Conservation (phyloP, 2,329 filamentous ascomycete genomes). For the Aspergillus pseudonomiae region DNA sequence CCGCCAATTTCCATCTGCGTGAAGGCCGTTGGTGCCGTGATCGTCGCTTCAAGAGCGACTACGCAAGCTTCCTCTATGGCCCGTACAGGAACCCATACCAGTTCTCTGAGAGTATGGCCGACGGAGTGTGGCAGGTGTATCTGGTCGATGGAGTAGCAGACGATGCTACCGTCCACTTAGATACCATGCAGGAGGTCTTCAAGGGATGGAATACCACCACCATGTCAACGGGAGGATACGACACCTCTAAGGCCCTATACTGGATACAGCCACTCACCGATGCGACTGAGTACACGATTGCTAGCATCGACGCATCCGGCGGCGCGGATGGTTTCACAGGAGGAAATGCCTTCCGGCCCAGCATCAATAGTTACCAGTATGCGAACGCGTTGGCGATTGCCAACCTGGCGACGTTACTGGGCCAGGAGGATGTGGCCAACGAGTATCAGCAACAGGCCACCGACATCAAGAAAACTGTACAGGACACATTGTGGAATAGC, state of each 20-base stretch:
- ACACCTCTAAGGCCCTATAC: slow-evolving; percentile 45
- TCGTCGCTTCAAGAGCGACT: slow-evolving; percentile 49
- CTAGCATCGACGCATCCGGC: slow-evolving; percentile 45
- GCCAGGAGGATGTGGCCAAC: slow-evolving; percentile 22
- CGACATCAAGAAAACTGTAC: slow-evolving; percentile 41
- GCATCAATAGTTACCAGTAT: slow-evolving; percentile 50
- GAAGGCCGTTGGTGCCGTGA: slow-evolving; percentile 51
- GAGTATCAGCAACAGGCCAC: slow-evolving; percentile 34
- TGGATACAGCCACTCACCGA: slow-evolving; percentile 49
- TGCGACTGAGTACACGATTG: slow-evolving; percentile 51
- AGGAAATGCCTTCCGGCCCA: slow-evolving; percentile 47
- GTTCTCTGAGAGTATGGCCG: slow-evolving; percentile 49
- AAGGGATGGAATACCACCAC: slow-evolving; percentile 35
- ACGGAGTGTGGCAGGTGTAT: slow-evolving; percentile 42
- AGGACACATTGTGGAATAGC: slow-evolving; percentile 48
- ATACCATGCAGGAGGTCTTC: slow-evolving; percentile 24
- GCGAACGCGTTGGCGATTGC: slow-evolving; percentile 49
- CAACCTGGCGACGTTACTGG: slow-evolving; percentile 39
- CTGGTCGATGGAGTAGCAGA: slow-evolving; percentile 46
- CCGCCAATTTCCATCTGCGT: slow-evolving; percentile 48
- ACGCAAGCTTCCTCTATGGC: slow-evolving; percentile 46
- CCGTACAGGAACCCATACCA: slow-evolving; percentile 45
- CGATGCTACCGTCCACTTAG: slow-evolving; percentile 35
- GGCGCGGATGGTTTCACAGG: slow-evolving; percentile 44
- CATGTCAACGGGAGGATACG: slow-evolving; percentile 41